Base-by-base conservation (phyloP, 768 basidiomycete genomes). In the Auriscalpium microsporum region DNA sequence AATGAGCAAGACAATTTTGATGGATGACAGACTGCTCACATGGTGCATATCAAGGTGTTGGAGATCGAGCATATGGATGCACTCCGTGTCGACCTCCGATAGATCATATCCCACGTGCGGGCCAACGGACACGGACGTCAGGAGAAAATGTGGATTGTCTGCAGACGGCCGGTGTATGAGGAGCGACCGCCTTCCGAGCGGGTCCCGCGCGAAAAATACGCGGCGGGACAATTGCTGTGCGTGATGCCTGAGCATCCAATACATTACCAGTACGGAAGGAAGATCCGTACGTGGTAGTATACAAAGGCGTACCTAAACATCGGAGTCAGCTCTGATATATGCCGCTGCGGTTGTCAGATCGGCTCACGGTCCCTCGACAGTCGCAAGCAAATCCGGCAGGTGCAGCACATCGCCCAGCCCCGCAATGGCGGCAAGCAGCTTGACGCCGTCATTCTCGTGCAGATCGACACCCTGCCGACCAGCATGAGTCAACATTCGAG, bases 111-210 rank as follows among this genome's bases (percentile, higher is more conserved):
- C 64, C 21, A 72, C 58, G 54, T 76, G 65, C 10, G 60, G 38
- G 7, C 85, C 85, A 19, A 72, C 66, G 5, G 87, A 84, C 4
- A 83, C 83, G 1, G 90, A 92, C 8, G 82, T 67, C 28, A 93
- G 69, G 35, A 88, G 64, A 45, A 91, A 72, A 57, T 76, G 77
- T 0, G 86, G 82, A 5, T 69, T 69, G 16, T 53, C 50, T 1
- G 58, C 40, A 13, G 76, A 77, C 33, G 86, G 86, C 56, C 68
- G 73, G 56, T 87, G 87, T 35, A 90, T 72, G 8, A 95, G 72
- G 8, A 95, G 75, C n/a, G 92, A 94, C 48, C 93, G 79, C 38
- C 92, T 79, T 8, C 92, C 92, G 2, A 94, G 78, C 3, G 90
- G 90, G 68, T 95, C 92, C 52, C 90, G 77, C 14, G 78, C 86